A percentile compares a stretch with the other conserved stretches of the same genome.
These are phyloP conservation scores for Mallotus repandus DNA, from an alignment of 441 rosid species.

Conservation along the genomic window DNA sequence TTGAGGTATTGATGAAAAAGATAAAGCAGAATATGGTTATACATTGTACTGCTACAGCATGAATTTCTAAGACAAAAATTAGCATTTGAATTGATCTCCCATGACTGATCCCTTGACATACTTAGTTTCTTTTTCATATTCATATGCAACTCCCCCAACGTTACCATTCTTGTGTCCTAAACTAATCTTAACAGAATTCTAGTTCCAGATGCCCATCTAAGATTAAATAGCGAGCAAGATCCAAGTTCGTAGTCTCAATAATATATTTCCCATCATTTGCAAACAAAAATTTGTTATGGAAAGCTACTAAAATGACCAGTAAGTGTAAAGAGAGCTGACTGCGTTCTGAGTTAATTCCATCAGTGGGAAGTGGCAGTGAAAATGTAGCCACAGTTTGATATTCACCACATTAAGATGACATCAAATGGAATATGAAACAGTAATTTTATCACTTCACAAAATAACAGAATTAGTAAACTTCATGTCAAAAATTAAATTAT, in stretches of 20 bases:
- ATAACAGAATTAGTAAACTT: constrained; percentile 8
- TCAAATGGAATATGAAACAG: not conserved
- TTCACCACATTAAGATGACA: constrained; percentile 2
- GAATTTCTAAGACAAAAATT: not conserved
- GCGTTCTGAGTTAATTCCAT: constrained; percentile 12
- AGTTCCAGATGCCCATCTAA: not conserved
- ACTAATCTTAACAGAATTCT: constrained; percentile 11
- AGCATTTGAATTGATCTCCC: constrained; percentile 8
- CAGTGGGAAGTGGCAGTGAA: constrained; percentile 1
- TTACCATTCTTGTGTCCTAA: not conserved
- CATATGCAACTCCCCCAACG: not conserved
- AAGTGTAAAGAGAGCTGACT: constrained; percentile 7
- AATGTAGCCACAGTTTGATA: not conserved
- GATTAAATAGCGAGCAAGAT: not conserved
- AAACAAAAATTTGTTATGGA: not conserved
- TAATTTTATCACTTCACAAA: not conserved
- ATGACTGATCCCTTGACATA: not conserved
- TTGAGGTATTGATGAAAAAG: not conserved
- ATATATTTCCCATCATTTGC: not conserved
- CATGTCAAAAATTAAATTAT: constrained; percentile 10
- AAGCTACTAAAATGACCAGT: not conserved
- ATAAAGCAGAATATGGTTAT: constrained; percentile 6
- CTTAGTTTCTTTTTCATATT: not conserved
- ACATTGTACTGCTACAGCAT: constrained; percentile 2
- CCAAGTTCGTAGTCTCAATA: constrained; percentile 7